Percentiles rank a stretch among this genome's conserved stretches.
Evolutionary conservation across 352 stramenopile species (phyloP).

Genomic region (Blastocystis sp.): DNA sequence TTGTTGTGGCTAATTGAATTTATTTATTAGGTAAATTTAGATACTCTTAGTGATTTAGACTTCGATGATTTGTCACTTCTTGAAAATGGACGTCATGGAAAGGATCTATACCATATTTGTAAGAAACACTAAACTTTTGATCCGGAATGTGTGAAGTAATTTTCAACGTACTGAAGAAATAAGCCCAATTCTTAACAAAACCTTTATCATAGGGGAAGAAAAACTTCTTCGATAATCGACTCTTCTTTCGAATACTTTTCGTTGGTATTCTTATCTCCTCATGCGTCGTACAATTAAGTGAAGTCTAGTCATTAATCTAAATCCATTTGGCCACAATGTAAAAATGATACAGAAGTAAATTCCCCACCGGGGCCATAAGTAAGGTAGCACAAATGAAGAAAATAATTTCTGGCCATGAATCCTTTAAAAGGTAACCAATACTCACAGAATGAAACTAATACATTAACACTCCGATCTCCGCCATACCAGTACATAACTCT

Average conservation of each 20-base stretch:
- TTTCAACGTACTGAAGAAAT: background rate
- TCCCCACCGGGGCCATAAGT: background rate
- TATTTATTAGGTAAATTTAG: too few relatives aligned
- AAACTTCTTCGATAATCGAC: background rate
- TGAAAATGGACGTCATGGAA: too few relatives aligned
- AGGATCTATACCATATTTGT: background rate
- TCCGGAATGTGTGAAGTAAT: background rate
- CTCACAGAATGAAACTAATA: background rate
- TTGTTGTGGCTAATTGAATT: too few relatives aligned
- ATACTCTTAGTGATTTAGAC: too few relatives aligned
- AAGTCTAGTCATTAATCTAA: background rate
- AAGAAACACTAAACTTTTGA: conserved; percentile 36
- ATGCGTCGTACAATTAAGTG: conserved; percentile 15
- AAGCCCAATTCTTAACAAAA: background rate
- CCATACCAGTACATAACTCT: background rate
- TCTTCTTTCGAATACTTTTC: background rate
- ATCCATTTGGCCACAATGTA: background rate
- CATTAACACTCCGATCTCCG: background rate
- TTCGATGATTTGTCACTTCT: too few relatives aligned
- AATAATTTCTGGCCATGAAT: conserved; percentile 20
- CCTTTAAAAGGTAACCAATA: background rate
- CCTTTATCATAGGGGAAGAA: conserved; percentile 23
- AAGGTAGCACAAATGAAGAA: background rate
- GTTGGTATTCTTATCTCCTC: conserved; percentile 29
- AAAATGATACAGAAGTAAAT: conserved; percentile 32